phyloP scores from a whole-genome alignment of 2,329 filamentous ascomycete genomes.

The Dactylella cylindrospora region DNA sequence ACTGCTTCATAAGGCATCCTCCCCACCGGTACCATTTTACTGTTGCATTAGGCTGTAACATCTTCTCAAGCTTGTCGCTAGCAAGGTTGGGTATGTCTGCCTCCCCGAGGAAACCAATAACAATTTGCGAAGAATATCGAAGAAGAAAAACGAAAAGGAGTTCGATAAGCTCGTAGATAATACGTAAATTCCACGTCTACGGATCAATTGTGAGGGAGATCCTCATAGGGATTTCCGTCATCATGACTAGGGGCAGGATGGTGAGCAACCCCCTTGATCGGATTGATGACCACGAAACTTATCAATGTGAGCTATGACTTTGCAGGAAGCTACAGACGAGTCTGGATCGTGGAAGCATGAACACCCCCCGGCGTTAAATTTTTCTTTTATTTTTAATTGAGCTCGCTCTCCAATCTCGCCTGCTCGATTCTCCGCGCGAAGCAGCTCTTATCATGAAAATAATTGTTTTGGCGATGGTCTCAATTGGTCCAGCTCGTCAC shows the following conservation, averaged over 20 bases:
- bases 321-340: neutral
- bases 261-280: no score
- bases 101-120: slow-evolving; percentile 43
- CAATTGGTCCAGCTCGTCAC: slow-evolving; percentile 32
- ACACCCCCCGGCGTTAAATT: slow-evolving; percentile 26
- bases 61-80: no score
- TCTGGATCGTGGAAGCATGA: slow-evolving; percentile 16
- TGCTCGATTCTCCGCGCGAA: slow-evolving; percentile 2
- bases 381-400: no score
- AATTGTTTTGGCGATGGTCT: slow-evolving; percentile 20
- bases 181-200: neutral
- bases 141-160: neutral
- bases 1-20: slow-evolving; percentile 41
- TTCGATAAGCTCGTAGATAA: neutral
- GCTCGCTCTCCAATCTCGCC: slow-evolving; percentile 14
- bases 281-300: no score
- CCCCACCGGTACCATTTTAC: slow-evolving; percentile 15
- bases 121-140: slow-evolving; percentile 33
- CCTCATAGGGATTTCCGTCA: slow-evolving; percentile 6
- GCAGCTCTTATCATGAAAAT: slow-evolving; percentile 13
- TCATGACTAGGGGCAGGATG: no score
- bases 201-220: slow-evolving; percentile 21
- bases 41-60: slow-evolving; percentile 33
- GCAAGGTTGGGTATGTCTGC: slow-evolving; percentile 32
- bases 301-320: slow-evolving; percentile 2